Evolutionary conservation across 2,329 filamentous ascomycete genomes (phyloP), one percentile per base, ranked within the genome.

Genomic region (Ophiostoma novo-ulmi): DNA sequence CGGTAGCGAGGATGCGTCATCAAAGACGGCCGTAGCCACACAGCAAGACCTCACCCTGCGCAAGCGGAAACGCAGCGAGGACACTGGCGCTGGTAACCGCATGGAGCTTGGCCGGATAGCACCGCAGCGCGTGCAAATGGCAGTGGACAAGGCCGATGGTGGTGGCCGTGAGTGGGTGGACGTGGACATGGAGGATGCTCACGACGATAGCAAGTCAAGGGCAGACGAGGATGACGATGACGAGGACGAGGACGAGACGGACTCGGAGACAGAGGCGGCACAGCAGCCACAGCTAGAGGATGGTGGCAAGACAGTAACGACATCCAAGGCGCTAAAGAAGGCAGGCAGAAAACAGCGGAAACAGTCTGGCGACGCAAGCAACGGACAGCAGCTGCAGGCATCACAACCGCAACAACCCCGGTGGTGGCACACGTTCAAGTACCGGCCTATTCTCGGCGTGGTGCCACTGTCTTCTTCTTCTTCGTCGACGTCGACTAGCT

Each of bases 371-470:
- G 36, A 44, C 26, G 55, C 52, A 22, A 58, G n/a, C 41, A 20
- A 31, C 69, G 58, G 64, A 52, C 20, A 22, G 48, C 70, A 65
- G 68, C 67, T 26, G 38, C 67, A 70, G 63, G 63, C 63, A 35
- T 39, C 64, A 39, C 26, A 66, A 38, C 22, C 63, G 26, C 68
- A 72, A 78, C 80, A 35, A 69, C 76, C 76, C 73, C 81, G 79
- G 73, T 86, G 82, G 81, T 98, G 93, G 92, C 88, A 89, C 78
- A 97, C 94, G 5, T 93, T 91, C 84, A 96, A 97, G 80, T 99
- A 98, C 80, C 87, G 94, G 71, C 92, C 94, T n/a, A 93, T 99
- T 75, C 83, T 99, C 73, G 95, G 94, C 70, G 81, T 89, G 52
- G 84, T 87, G 48, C 82, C 83, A 63, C 79, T 85, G 65, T 75